Evolutionary conservation across 441 rosid genomes (phyloP).

Genomic region (Geranium incanum): DNA sequence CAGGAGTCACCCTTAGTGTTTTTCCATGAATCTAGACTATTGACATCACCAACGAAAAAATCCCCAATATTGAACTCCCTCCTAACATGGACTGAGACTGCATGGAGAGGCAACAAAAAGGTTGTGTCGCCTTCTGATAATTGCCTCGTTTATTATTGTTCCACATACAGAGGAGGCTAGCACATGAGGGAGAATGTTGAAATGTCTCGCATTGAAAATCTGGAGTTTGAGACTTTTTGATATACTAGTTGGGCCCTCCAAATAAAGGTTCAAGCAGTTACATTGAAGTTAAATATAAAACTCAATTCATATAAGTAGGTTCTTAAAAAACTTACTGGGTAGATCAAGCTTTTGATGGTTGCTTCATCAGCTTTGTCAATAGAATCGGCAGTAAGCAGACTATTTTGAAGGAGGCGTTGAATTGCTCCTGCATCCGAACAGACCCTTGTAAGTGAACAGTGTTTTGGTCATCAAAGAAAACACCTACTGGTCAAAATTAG

Average conservation of each 20-base stretch:
- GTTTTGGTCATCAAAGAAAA: not conserved
- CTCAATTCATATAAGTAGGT: constrained; percentile 15
- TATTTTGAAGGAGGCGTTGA: constrained; percentile 59
- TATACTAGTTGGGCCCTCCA: not conserved
- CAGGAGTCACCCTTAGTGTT: too few relatives aligned
- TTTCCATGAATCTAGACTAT: too few relatives aligned
- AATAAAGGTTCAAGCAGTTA: not conserved
- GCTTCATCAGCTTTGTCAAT: constrained; percentile 77
- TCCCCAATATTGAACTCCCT: too few relatives aligned
- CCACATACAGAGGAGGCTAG: not conserved
- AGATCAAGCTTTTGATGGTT: constrained; percentile 64
- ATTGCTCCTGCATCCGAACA: constrained; percentile 61
- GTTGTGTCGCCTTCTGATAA: too few relatives aligned
- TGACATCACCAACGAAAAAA: too few relatives aligned
- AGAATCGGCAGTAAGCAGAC: constrained; percentile 71
- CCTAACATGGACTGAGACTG: too few relatives aligned
- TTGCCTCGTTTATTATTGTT: not conserved
- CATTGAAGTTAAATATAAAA: not conserved
- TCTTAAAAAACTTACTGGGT: constrained; percentile 47
- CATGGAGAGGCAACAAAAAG: too few relatives aligned
- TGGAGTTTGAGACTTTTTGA: not conserved
- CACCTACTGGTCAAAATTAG: not conserved
- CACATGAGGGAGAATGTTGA: not conserved
- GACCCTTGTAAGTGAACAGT: constrained; percentile 8
- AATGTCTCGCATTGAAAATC: not conserved